phyloP scores from a whole-genome alignment of 768 basidiomycete genomes.

The Naematelia aurantialba region DNA sequence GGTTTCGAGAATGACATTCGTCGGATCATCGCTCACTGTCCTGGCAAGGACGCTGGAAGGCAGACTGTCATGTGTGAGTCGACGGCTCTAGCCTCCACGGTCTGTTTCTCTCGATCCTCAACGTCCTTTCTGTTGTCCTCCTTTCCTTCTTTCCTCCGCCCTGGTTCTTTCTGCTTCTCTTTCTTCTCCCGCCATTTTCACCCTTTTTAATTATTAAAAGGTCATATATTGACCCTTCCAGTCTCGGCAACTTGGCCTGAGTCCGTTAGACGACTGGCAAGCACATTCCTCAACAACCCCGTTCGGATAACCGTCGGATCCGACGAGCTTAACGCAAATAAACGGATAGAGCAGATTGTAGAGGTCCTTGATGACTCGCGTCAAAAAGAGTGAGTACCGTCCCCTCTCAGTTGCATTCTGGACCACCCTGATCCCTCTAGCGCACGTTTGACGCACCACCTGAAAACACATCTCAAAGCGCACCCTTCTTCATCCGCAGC shows the following conservation, averaged over 20 bases:
- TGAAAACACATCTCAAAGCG: slow-evolving; percentile 50
- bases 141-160: too few relatives aligned
- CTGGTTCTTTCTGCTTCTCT: too few relatives aligned
- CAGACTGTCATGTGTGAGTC: slow-evolving; percentile 92
- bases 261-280: slow-evolving; percentile 79
- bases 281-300: slow-evolving; percentile 78
- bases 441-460: slow-evolving; percentile 47
- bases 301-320: slow-evolving; percentile 90
- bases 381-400: slow-evolving; percentile 71
- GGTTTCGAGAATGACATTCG: slow-evolving; percentile 98
- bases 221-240: too few relatives aligned
- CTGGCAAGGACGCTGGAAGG: slow-evolving; percentile 58
- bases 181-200: too few relatives aligned
- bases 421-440: slow-evolving; percentile 15
- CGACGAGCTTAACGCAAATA: slow-evolving; percentile 91
- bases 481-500: slow-evolving; percentile 53
- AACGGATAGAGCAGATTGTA: slow-evolving; percentile 84
- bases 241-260: slow-evolving; percentile 99
- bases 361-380: slow-evolving; percentile 83
- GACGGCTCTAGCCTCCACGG: too few relatives aligned
- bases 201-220: too few relatives aligned
- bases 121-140: not conserved
- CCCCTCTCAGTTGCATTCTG: slow-evolving; percentile 2
- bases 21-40: slow-evolving; percentile 71
- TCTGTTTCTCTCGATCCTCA: not conserved